Base-by-base conservation (phyloP, 2,329 filamentous ascomycete genomes). In the Pseudocercospora eumusae region DNA sequence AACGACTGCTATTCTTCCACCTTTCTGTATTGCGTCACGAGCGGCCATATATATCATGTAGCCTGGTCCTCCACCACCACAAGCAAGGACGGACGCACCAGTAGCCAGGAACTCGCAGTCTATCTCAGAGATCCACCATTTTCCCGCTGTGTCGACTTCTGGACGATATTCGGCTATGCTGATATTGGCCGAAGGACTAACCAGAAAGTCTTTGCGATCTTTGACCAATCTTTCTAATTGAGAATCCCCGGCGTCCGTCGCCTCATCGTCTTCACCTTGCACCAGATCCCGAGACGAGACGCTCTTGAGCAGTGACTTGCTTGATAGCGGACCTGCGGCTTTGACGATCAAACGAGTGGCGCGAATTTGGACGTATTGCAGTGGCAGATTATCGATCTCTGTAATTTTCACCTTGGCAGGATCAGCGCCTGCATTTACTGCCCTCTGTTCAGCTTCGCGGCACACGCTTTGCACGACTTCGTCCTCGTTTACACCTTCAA, bases 41-140 rank as follows among this genome's bases (percentile, higher is more conserved):
- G 40, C 40, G 44, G 56, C 56, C 56, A 57, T 57, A 25, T 57
- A 57, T 13, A 57, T 57, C 40, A 57, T 57, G 42, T 57, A 57
- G 4, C 56, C 56, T 6, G 56, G 56, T 8, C 56, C 44, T 13
- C 56, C 56, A 6, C 42, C 56, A 13, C 56, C 56, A 36, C 56
- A 49, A 20, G 56, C 56, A 2, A 57, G 25, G 8, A 57, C 42
- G 10, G 56, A 57, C 1, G 56, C 56, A 13, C 56, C 42, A 31
- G 56, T 57, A 31, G 56, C 56, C 13, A 57, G 40, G 25, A 49
- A 57, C 11, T 49, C 56, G 40, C 56, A 57, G 33, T 57, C 56
- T 23, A 57, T 31, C 44, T 57, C 56, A 15, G 56, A 47, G 11
- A 57, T 40, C 44, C 44, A 57, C 56, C 56, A 57, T 47, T n/a